These are phyloP conservation scores for Albizia julibrissin DNA, from an alignment of 306 rosid genomes.

Conservation along the genomic window DNA sequence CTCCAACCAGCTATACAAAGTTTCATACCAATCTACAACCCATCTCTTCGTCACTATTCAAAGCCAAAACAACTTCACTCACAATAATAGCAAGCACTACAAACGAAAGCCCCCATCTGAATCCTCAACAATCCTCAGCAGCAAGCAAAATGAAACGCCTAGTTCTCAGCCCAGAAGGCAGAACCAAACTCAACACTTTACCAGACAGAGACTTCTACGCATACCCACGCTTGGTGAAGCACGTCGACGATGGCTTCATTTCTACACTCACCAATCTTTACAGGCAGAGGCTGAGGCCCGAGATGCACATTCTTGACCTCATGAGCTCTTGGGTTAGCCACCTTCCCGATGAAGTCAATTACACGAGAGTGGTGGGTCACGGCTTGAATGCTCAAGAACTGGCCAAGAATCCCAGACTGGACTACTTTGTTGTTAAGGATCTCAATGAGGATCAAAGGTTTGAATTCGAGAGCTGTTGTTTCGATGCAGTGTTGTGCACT, in stretches of 20 bases:
- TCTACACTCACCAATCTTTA: constrained; percentile 65
- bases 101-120: constrained; percentile 42
- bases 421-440: constrained; percentile 76
- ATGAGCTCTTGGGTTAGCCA: constrained; percentile 97
- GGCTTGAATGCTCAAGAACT: constrained; percentile 87
- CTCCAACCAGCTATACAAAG: constrained; percentile 17
- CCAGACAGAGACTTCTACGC: constrained; percentile 76
- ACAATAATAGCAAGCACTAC: constrained; percentile 43
- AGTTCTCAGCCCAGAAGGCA: constrained; percentile 61
- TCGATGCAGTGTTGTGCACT: constrained; percentile 82
- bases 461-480: constrained; percentile 52
- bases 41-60: constrained; percentile 29
- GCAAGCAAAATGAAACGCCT: constrained; percentile 66
- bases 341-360: constrained; percentile 63
- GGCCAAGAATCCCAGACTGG: constrained; percentile 65
- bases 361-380: constrained; percentile 75
- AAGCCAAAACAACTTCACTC: constrained; percentile 24
- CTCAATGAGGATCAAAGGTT: constrained; percentile 71
- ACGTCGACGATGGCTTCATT: constrained; percentile 75
- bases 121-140: constrained; percentile 42
- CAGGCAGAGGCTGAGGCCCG: constrained; percentile 59
- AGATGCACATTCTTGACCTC: constrained; percentile 64
- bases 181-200: constrained; percentile 60
- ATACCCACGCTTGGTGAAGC: constrained; percentile 77
- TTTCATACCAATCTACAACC: constrained; percentile 28